Base-by-base conservation (phyloP, 805 yeast genomes). In the Ogataea pilisensis region DNA sequence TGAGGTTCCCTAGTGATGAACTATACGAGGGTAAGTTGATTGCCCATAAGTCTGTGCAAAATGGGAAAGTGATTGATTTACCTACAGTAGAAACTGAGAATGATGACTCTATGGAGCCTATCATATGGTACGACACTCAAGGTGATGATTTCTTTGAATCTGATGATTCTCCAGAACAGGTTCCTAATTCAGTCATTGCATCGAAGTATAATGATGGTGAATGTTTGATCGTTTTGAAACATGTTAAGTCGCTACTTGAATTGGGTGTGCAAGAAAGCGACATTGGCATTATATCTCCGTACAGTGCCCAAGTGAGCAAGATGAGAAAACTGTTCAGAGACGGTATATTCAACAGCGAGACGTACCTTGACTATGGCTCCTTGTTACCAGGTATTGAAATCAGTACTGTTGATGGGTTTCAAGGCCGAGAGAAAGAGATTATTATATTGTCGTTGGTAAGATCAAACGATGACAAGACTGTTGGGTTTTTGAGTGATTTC, bases 381-480 rank as follows among this genome's bases (percentile, higher is more conserved):
- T 33, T 38, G 16, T 65, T 64, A 36, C 70, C 74, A 0, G 55
- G 46, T 2, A 65, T 91, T 5, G 98, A 91, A 55, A 76, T 90
- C 0, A 78, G 95, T 4, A 87, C 97, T 0, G 91, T 91, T 4
- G 99, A 91, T 64, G 97, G 97, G 1, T 93, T 91, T 55, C 99
- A 91, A 66, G 99, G 99, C 1, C 69, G 97, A 46, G 99, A 91
- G 57, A 93, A 91, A 60, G 95, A 90, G 52, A 82, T 80, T 0
- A 88, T 91, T 6, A 72, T 91, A 1, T 64, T 93, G 11, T 74
- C 93, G 2, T 61, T 91, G 39, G 97, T 91, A 2, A 70, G 99
- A 48, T 82, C 93, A 30, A 91, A 91, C 58, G 81, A 75, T 17
- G 53, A 64, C 2, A 60, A 71, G 26, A 85, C 82, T 38, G 82